Percentiles rank a stretch among this genome's conserved stretches.
These are phyloP conservation scores for Stephanodiscus minutulus DNA, from an alignment of 108 stramenopile species.

Conservation along the genomic window DNA sequence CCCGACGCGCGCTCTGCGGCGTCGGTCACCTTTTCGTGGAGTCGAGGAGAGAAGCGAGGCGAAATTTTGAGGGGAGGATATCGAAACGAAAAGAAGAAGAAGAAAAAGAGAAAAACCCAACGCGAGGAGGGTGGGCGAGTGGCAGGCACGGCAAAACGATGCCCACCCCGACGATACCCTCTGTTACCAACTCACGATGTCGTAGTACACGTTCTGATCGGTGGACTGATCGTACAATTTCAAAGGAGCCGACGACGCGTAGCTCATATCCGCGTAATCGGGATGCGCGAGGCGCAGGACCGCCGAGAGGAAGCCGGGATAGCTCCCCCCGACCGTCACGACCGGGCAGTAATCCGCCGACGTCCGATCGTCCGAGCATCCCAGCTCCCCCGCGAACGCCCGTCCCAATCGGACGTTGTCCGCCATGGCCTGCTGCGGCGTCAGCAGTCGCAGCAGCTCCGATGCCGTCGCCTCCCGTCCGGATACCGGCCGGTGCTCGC, in stretches of 20 bases:
- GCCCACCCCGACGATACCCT: too few species aligned
- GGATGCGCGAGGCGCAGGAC: conserved; percentile 70
- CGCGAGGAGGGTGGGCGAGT: too few species aligned
- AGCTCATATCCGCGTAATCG: conserved; percentile 68
- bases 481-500: conserved; percentile 60
- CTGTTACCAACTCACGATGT: conserved; percentile 62
- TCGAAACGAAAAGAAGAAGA: too few species aligned
- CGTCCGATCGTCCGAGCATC: conserved; percentile 48
- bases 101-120: too few species aligned
- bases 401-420: conserved; percentile 39
- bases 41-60: too few species aligned
- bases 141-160: too few species aligned
- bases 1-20: conserved; percentile 58
- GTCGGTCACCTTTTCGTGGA: conserved; percentile 15
- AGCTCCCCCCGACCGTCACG: conserved; percentile 75
- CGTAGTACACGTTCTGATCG: conserved; percentile 62
- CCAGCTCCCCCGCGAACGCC: conserved; percentile 34
- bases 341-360: conserved; percentile 75
- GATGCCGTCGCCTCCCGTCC: conserved; percentile 28
- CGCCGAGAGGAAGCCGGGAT: conserved; percentile 76
- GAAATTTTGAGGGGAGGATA: not conserved
- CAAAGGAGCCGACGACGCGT: conserved; percentile 72
- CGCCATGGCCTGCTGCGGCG: conserved; percentile 69
- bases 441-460: conserved; percentile 45
- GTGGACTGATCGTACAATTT: conserved; percentile 65